Conservation (phyloP, 371 early-diverging fungal species). For the Mortierella sp. region DNA sequence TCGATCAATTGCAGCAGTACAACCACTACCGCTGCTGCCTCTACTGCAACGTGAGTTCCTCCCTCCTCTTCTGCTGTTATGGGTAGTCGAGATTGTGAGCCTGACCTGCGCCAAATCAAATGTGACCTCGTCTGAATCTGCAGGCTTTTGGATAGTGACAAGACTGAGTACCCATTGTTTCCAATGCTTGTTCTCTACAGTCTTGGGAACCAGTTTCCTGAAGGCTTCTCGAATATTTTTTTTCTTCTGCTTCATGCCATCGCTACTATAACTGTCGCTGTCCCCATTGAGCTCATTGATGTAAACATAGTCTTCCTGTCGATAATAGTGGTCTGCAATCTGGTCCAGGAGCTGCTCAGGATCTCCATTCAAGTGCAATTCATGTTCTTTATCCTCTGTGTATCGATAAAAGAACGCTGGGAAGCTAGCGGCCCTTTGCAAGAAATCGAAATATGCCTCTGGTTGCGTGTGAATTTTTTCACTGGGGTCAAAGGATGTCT, state of each 20-base stretch:
- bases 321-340: slow-evolving; percentile 13
- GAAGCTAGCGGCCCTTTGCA: slow-evolving; percentile 3
- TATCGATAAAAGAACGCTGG: slow-evolving; percentile 5
- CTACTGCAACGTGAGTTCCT: neutral
- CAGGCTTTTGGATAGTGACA: slow-evolving; percentile 8
- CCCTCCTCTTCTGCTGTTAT: neutral
- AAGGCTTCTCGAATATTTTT: neutral
- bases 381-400: slow-evolving; percentile 5
- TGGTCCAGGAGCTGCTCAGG: slow-evolving; percentile 18
- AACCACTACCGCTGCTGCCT: neutral
- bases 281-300: neutral
- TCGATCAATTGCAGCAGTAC: neutral
- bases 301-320: neutral
- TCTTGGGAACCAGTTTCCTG: neutral
- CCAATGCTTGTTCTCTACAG: slow-evolving; percentile 2
- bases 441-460: slow-evolving; percentile 13
- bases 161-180: slow-evolving; percentile 16
- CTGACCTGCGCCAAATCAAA: slow-evolving; percentile 17
- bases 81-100: slow-evolving; percentile 1
- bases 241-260: neutral
- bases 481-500: slow-evolving; percentile 1
- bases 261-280: neutral
- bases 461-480: neutral
- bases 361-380: slow-evolving; percentile 2
- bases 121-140: neutral